phyloP scores from a whole-genome alignment of 2,329 filamentous ascomycete species.

The Botrytis pseudocinerea region DNA sequence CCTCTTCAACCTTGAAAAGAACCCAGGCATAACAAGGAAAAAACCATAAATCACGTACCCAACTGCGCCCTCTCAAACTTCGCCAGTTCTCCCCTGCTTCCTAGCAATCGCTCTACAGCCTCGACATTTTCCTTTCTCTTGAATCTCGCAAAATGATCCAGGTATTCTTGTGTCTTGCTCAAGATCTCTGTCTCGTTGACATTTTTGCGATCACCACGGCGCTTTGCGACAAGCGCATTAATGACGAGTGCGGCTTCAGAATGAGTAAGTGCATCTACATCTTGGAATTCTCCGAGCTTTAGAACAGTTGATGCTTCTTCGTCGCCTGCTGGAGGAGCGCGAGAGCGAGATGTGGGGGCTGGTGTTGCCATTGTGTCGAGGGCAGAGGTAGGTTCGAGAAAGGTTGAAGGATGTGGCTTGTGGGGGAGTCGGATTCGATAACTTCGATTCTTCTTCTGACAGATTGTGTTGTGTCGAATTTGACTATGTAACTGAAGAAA shows the following conservation, averaged over 20 bases:
- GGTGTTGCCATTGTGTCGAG: slow-evolving; percentile 26
- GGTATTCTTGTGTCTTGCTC: slow-evolving; percentile 85
- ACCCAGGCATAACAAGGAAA: slow-evolving; percentile 12
- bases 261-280: slow-evolving; percentile 87
- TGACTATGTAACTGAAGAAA: not conserved
- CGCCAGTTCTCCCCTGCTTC: slow-evolving; percentile 75
- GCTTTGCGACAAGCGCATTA: slow-evolving; percentile 81
- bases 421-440: not conserved
- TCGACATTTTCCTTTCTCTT: slow-evolving; percentile 93
- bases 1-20: slow-evolving; percentile 5
- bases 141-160: slow-evolving; percentile 93
- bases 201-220: slow-evolving; percentile 76
- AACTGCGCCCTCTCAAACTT: slow-evolving; percentile 93
- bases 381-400: not conserved
- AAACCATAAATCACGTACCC: slow-evolving; percentile 56
- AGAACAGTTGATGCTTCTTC: slow-evolving; percentile 83
- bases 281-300: slow-evolving; percentile 88
- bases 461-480: not conserved
- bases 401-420: not conserved
- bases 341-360: slow-evolving; percentile 58
- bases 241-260: slow-evolving; percentile 92
- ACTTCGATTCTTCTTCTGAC: not conserved
- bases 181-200: slow-evolving; percentile 83
- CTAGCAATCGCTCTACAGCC: slow-evolving; percentile 85
- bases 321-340: slow-evolving; percentile 71